Evolutionary conservation across 495 filamentous ascomycete genomes (phyloP), one percentile per base, ranked within the genome.

Genomic region (Aspergillus ellipticus): DNA sequence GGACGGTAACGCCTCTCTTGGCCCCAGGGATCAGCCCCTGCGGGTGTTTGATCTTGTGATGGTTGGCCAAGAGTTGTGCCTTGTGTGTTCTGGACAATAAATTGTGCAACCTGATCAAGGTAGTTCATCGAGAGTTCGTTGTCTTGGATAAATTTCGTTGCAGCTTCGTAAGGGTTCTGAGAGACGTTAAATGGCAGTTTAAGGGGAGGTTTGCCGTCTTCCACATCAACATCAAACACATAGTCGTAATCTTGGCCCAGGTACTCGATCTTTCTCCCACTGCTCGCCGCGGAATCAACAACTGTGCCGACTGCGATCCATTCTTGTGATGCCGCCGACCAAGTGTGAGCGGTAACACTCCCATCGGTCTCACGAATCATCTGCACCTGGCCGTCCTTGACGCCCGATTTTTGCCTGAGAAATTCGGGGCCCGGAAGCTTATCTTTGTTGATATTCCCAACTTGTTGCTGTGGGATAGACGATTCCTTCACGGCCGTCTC

Each of bases 201-300:
- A 29, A 97, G 79, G 3, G 94, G 84, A 26, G 95, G 95, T 59
- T 93, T 90, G 35, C 94, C 95, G 57, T 97, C 95, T 65, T 96
- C 89, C 54, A 97, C 93, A 63, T 97, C 95, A 22, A 99, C 94
- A 65, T 97, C 93, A 60, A 97, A 99, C 47, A 99, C 95, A 67
- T 89, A 97, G 62, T 99, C 95, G 66, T 95, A 99, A 53, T 96
- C 89, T 67, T 92, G 84, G 20, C 95, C 95, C 2, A 86, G 69
- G 65, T 92, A 89, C 41, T 86, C 74, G 11, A 79, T 85, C 67
- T 89, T 89, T 43, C 79, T 79, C 3, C 89, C 87, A 55, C 85
- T 89, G 66, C 90, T 94, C 29, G 87, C 93, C 31, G 85, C 87
- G 2, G 90, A 84, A 55, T 96, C 92, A 16, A 99, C 94, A 15